Evolutionary conservation across 169 alveolate genomes (phyloP).

Genomic region (Plasmodium vivax): DNA sequence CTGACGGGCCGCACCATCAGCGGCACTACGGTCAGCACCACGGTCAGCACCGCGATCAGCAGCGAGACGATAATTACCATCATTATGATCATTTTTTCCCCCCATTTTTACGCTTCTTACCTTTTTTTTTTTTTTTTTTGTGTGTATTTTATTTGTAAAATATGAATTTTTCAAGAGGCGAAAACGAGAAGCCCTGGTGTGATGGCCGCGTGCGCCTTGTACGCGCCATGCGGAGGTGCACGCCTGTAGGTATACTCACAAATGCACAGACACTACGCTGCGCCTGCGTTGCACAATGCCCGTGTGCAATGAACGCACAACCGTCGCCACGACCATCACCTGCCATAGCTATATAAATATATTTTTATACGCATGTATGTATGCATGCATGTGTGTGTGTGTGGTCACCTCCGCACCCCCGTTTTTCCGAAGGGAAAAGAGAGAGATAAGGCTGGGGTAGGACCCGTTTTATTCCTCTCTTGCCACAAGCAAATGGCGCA

Average conservation of each 20-base stretch:
- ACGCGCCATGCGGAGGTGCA: not conserved
- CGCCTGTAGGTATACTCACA: not conserved
- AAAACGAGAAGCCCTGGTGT: not conserved
- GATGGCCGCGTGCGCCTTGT: not conserved
- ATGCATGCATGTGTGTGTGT: not conserved
- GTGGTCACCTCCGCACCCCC: not conserved
- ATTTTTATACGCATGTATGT: not conserved
- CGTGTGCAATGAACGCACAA: not conserved
- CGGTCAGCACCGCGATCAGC: not conserved
- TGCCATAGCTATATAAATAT: slow-evolving; percentile 2
- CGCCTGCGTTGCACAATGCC: not conserved
- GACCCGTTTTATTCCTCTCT: not conserved
- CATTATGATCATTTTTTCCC: not conserved
- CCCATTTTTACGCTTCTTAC: not conserved
- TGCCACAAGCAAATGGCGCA: not conserved
- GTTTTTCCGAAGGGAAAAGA: not conserved
- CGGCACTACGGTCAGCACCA: too few relatives aligned
- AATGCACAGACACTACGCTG: not conserved
- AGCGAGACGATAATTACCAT: not conserved
- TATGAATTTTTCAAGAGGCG: not conserved
- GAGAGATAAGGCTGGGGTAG: not conserved
- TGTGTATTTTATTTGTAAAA: slow-evolving; percentile 21
- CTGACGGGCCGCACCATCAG: not conserved
- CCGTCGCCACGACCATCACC: not conserved
- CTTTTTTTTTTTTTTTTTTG: slow-evolving; percentile 23